These are phyloP conservation scores for Boletus rufocinnamomeus DNA, from an alignment of 768 basidiomycete species.

Conservation along the genomic window DNA sequence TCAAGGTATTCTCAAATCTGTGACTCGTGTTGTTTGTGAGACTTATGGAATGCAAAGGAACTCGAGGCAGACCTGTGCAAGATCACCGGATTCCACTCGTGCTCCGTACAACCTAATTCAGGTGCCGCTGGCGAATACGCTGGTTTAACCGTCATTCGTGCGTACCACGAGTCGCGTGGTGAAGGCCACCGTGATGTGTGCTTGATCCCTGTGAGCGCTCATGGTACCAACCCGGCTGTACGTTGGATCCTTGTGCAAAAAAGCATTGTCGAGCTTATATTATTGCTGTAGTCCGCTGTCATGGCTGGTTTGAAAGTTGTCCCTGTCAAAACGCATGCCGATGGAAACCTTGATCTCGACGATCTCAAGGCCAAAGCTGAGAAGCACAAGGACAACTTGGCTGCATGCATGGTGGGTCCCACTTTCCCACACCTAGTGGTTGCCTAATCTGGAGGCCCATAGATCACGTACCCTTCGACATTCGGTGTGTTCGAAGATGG, in stretches of 20 bases:
- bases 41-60: constrained; percentile 55
- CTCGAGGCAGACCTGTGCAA: constrained; percentile 87
- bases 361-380: constrained; percentile 88
- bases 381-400: constrained; percentile 87
- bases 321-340: constrained; percentile 82
- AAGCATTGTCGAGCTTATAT: constrained; percentile 16
- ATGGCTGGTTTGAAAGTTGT: constrained; percentile 99
- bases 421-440: constrained; percentile 9
- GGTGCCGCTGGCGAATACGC: constrained; percentile 98
- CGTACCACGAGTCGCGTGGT: constrained; percentile 89
- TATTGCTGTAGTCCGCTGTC: constrained; percentile 72
- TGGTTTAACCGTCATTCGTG: constrained; percentile 91
- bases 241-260: constrained; percentile 29
- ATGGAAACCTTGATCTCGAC: constrained; percentile 86
- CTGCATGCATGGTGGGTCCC: constrained; percentile 85
- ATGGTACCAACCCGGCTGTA: constrained; percentile 98
- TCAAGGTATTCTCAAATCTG: constrained; percentile 52
- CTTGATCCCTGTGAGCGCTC: constrained; percentile 92
- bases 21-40: not conserved
- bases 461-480: constrained; percentile 97
- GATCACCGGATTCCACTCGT: constrained; percentile 95
- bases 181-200: constrained; percentile 88
- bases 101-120: constrained; percentile 98
- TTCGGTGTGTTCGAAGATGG: constrained; percentile 98
- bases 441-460: constrained; percentile 13